Percentiles rank a stretch among this genome's conserved stretches.
Evolutionary conservation across 2,329 filamentous ascomycete genomes (phyloP).

Genomic region (Coniella lustricola): DNA sequence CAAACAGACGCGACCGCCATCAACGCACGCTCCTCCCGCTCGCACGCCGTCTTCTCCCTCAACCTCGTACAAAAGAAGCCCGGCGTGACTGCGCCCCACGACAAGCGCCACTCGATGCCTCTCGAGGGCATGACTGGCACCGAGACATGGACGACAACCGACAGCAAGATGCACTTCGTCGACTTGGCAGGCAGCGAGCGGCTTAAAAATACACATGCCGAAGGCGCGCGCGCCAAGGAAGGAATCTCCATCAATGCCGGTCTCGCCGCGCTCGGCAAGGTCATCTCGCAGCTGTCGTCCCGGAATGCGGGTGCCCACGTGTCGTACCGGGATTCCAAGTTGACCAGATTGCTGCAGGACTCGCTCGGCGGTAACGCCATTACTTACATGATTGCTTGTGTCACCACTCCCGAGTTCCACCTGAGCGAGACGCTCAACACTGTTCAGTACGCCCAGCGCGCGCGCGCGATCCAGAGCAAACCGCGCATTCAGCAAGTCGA

Average conservation of each 20-base stretch:
- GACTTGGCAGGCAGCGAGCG: constrained; percentile 95
- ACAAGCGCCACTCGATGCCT: constrained; percentile 84
- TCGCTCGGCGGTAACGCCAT: constrained; percentile 95
- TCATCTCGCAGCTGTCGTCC: constrained; percentile 95
- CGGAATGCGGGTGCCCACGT: constrained; percentile 82
- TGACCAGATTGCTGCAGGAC: constrained; percentile 91
- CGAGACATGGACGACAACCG: constrained; percentile 70
- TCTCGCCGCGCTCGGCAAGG: constrained; percentile 88
- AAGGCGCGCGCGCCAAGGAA: constrained; percentile 88
- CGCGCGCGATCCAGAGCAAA: constrained; percentile 94
- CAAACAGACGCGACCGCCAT: constrained; percentile 97
- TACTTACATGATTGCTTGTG: constrained; percentile 99
- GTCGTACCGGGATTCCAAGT: constrained; percentile 95
- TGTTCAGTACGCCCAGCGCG: constrained; percentile 92
- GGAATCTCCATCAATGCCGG: constrained; percentile 98
- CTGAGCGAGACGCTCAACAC: constrained; percentile 96
- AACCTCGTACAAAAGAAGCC: constrained; percentile 83
- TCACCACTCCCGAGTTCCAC: constrained; percentile 94
- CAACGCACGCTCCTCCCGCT: constrained; percentile 95
- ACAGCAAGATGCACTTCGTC: constrained; percentile 98
- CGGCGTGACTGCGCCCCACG: constrained; percentile 47
- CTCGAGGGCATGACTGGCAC: constrained; percentile 69
- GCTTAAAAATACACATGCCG: constrained; percentile 92
- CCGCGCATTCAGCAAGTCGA: constrained; percentile 92
- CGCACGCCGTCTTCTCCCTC: constrained; percentile 92